A percentile compares a stretch with the other conserved stretches of the same genome.
Conservation (phyloP, 768 basidiomycete genomes). For the Hericium alpestre region DNA sequence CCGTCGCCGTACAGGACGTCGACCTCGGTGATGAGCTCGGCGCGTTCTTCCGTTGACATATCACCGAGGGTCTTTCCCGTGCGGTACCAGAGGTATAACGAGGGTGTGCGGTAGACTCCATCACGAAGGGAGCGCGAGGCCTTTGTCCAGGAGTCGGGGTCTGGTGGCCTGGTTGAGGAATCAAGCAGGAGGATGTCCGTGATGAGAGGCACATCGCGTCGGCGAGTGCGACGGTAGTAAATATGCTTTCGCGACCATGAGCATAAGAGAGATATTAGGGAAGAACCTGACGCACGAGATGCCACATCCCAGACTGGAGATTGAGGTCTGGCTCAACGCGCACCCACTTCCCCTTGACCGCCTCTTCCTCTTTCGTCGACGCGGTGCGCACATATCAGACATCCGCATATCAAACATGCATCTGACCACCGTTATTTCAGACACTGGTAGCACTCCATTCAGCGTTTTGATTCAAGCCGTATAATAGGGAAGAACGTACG, state of each 20-base stretch:
- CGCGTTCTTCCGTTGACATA: conserved; percentile 47
- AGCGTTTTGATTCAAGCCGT: not conserved
- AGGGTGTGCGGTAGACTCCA: conserved; percentile 45
- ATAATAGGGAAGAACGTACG: conserved; percentile 31
- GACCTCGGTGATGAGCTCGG: conserved; percentile 76
- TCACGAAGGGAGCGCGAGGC: conserved; percentile 51
- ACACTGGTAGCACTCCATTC: conserved; percentile 35
- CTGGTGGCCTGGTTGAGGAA: conserved; percentile 36
- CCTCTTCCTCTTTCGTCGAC: conserved; percentile 62
- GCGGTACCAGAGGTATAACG: conserved; percentile 73
- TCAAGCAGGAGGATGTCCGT: conserved; percentile 61
- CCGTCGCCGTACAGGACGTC: conserved; percentile 84
- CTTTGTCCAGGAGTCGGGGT: conserved; percentile 50
- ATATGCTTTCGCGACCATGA: conserved; percentile 38
- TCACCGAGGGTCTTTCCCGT: conserved; percentile 51
- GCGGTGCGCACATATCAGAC: conserved; percentile 55
- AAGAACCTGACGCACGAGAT: conserved; percentile 37
- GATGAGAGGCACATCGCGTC: conserved; percentile 72
- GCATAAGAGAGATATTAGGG: conserved; percentile 1
- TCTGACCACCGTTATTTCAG: conserved; percentile 63
- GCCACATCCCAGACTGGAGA: conserved; percentile 45
- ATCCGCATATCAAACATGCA: conserved; percentile 58
- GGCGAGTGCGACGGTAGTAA: conserved; percentile 78
- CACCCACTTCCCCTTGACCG: conserved; percentile 81
- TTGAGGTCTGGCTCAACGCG: conserved; percentile 78